phyloP scores from a whole-genome alignment of 2,329 filamentous ascomycete species.

The Ascochyta viciae-villosae region DNA sequence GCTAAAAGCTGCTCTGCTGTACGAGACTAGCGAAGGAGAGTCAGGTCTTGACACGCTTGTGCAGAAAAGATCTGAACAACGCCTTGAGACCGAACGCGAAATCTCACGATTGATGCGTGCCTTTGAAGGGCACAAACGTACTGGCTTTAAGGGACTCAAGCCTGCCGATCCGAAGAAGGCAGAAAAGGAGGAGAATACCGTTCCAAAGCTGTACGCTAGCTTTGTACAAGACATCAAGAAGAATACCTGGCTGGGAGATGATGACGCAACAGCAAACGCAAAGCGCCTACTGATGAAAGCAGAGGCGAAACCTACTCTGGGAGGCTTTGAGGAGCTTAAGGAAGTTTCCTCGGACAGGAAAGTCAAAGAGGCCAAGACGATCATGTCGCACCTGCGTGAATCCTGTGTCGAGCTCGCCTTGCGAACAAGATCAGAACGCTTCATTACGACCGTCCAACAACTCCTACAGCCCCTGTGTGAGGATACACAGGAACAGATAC shows the following conservation, averaged over 20 bases:
- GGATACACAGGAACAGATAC: not conserved
- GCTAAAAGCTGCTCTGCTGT: conserved; percentile 52
- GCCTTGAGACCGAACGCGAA: conserved; percentile 17
- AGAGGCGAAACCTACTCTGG: conserved; percentile 6
- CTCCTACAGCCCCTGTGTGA: conserved; percentile 15
- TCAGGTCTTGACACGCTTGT: conserved; percentile 26
- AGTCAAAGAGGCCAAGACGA: conserved; percentile 22
- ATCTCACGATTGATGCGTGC: conserved; percentile 22
- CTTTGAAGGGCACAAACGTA: conserved; percentile 24
- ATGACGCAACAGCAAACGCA: conserved; percentile 17
- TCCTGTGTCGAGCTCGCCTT: conserved; percentile 27
- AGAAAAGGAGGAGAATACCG: conserved; percentile 10
- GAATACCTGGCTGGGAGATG: conserved; percentile 34
- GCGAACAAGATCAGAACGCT: conserved; percentile 30
- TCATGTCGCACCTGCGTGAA: conserved; percentile 29
- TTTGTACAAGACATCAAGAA: conserved; percentile 29
- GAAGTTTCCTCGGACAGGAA: conserved; percentile 5
- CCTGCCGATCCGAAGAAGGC: conserved; percentile 7
- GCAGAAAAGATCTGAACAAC: conserved; percentile 25
- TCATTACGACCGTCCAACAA: conserved; percentile 26
- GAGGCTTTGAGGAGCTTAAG: conserved; percentile 12
- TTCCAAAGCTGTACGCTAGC: conserved; percentile 22
- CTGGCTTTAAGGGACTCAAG: conserved; percentile 9
- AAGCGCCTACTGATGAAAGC: conserved; percentile 18
- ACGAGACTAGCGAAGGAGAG: conserved; percentile 19